Conservation (phyloP, 1,139 yeast species). For the Saccharomyces hybrid region DNA sequence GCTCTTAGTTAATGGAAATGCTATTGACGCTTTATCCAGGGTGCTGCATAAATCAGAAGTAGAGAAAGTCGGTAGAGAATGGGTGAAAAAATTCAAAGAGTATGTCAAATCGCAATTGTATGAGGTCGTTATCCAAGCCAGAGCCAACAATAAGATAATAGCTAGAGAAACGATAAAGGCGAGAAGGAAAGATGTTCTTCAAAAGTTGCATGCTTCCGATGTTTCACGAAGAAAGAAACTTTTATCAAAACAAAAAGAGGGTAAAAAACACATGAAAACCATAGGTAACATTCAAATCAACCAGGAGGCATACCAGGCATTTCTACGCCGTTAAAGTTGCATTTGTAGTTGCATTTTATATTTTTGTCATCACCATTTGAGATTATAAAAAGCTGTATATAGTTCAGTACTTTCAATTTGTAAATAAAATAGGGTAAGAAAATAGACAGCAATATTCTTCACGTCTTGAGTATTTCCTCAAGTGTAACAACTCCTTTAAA, state of each 20-base stretch:
- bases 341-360: not conserved
- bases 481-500: too few species aligned
- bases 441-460: too few species aligned
- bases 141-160: constrained; percentile 67
- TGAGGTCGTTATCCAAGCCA: constrained; percentile 90
- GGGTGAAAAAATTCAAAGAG: constrained; percentile 76
- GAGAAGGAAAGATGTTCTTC: constrained; percentile 85
- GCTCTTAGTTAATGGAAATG: constrained; percentile 77
- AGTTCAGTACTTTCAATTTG: too few species aligned
- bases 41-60: constrained; percentile 81
- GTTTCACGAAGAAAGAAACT: constrained; percentile 87
- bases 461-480: too few species aligned
- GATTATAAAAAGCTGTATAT: constrained; percentile 4
- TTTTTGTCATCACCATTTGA: not conserved
- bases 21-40: constrained; percentile 89
- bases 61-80: constrained; percentile 63
- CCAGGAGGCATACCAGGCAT: constrained; percentile 79
- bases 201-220: constrained; percentile 89
- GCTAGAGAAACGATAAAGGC: constrained; percentile 95
- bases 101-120: constrained; percentile 74
- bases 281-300: constrained; percentile 72
- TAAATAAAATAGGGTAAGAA: too few species aligned
- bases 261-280: constrained; percentile 77
- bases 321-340: constrained; percentile 33
- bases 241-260: constrained; percentile 84